Base-by-base conservation (phyloP, 106 monocot genomes). In the Iris macrosiphon region DNA sequence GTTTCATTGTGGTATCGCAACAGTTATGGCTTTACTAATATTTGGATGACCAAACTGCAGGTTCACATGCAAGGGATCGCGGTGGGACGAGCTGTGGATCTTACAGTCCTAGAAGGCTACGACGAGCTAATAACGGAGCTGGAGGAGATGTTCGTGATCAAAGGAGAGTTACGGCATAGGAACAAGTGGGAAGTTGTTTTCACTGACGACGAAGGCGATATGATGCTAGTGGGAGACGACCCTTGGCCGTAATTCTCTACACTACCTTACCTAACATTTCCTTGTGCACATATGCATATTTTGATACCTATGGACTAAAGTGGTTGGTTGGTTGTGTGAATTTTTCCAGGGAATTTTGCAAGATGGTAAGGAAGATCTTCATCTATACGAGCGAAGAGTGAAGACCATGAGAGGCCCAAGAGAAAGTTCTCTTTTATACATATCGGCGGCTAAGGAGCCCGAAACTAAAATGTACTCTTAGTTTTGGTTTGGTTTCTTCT, bases 51-150 rank as follows among this genome's bases (percentile, higher is more conserved):
- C 14, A 22, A 41, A 34, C n/a, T n/a, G n/a, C n/a, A 93, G 93
- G 93, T 93, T 64, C 88, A 84, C 43, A 93, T 88, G 88, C 81
- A 88, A 66, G 93, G 93, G 30, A 67, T 79, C 55, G 93, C 88
- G 2, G 93, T 93, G 0, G 87, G 87, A 1, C 60, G 93, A 70
- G 87, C 93, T 20, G 77, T 93, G 39, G 88, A 93, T 63, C 67
- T 93, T 16, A 59, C 72, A 6, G 33, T 52, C 20, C 45, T 93
- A 5, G 66, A 78, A 27, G 74, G 84, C 7, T 93, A 93, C 31
- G 69, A 66, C 15, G 69, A 82, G 46, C 60, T 93, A 40, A 78
- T 69, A 53, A 19, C 22, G 2, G 93, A 88, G 60, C 72, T 93
- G 1, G 84, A 88, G 34, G 46, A 79, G 64, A 88, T 93, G 93